These are phyloP conservation scores for Solanum hybrid DNA, from an alignment of 305 asterid species.

Conservation along the genomic window DNA sequence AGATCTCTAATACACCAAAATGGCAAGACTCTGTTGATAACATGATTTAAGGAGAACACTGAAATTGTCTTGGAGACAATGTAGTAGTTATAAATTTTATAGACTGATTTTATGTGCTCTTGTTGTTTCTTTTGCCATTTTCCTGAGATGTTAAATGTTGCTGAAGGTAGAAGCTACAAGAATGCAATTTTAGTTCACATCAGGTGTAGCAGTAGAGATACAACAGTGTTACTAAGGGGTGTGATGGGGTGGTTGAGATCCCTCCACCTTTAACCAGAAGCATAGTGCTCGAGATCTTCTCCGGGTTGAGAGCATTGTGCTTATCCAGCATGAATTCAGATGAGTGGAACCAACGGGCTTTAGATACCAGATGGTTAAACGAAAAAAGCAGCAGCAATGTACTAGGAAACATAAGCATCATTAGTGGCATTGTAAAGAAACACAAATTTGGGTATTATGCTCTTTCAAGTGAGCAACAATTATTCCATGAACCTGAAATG, in stretches of 20 bases:
- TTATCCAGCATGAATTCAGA: not conserved
- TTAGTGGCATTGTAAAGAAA: not conserved
- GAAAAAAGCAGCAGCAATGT: not conserved
- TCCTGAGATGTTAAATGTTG: not conserved
- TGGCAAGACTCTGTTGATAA: not conserved
- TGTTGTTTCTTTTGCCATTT: not conserved
- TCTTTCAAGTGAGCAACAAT: not conserved
- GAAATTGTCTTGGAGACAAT: not conserved
- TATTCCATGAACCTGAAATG: not conserved
- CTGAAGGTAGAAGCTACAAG: not conserved
- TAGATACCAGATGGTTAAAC: not conserved
- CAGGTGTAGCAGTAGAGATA: not conserved
- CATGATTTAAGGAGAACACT: not conserved
- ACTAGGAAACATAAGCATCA: not conserved
- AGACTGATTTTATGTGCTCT: not conserved
- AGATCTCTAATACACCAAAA: not conserved
- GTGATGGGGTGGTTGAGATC: not conserved
- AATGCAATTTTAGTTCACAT: not conserved
- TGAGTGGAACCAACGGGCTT: not conserved
- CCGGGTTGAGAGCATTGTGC: not conserved
- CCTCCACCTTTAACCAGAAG: not conserved
- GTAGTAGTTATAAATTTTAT: not conserved
- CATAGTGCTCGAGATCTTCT: not conserved
- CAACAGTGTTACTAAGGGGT: not conserved
- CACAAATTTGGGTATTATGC: not conserved